Conservation (phyloP, 768 basidiomycete species). For the Terana coerulea region DNA sequence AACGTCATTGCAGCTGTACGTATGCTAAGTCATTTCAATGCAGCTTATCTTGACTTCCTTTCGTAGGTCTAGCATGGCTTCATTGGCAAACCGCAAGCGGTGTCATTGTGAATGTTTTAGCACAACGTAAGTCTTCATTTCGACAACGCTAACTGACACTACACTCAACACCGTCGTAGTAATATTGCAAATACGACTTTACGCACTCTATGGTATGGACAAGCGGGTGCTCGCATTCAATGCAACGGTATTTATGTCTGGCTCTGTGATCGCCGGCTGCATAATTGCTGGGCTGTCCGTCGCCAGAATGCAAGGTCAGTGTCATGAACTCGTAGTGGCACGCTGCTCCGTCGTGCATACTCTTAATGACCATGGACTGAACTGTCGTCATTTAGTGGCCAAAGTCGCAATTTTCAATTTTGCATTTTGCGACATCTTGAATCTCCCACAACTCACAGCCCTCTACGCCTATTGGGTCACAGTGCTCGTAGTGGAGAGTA, state of each 20-base stretch:
- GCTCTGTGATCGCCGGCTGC: too few species aligned
- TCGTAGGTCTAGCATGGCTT: constrained; percentile 33
- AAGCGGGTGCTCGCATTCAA: constrained; percentile 48
- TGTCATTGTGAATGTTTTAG: constrained; percentile 46
- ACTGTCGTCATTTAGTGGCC: too few species aligned
- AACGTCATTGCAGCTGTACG: too few species aligned
- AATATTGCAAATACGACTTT: constrained; percentile 58
- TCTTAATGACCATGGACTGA: too few species aligned
- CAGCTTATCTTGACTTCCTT: neutral
- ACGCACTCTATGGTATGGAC: constrained; percentile 54
- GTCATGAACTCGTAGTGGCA: too few species aligned
- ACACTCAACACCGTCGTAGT: constrained; percentile 29
- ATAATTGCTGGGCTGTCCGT: too few species aligned
- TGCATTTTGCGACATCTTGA: constrained; percentile 39
- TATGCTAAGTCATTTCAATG: neutral
- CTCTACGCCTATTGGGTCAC: constrained; percentile 65
- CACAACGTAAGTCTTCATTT: constrained; percentile 40
- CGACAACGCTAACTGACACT: neutral
- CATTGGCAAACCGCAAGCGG: constrained; percentile 64
- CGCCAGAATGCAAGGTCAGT: too few species aligned
- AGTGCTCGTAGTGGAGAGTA: constrained; percentile 47
- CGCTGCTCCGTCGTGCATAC: too few species aligned
- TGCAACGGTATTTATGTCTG: constrained; percentile 30
- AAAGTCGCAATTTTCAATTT: constrained; percentile 7
- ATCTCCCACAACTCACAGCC: constrained; percentile 29